Evolutionary conservation across 2,329 filamentous ascomycete genomes (phyloP).

Genomic region (Akanthomyces muscarius): DNA sequence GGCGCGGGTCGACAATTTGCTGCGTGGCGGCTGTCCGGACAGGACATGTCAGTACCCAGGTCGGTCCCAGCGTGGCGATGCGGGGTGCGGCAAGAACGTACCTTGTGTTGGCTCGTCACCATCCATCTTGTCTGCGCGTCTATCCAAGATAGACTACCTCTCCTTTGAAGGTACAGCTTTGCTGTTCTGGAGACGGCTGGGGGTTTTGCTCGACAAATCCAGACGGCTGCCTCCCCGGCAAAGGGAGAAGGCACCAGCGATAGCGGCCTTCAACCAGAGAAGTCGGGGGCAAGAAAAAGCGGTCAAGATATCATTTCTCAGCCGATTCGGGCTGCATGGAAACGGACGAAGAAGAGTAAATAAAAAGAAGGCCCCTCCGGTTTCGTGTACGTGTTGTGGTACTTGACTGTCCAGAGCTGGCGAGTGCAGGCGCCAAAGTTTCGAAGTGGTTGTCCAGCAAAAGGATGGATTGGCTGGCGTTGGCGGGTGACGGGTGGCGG

Average conservation of each 20-base stretch:
- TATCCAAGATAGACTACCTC: background rate
- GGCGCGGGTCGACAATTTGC: constrained; percentile 73
- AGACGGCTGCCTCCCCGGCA: constrained; percentile 4
- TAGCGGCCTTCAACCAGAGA: background rate
- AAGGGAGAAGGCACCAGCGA: constrained; percentile 6
- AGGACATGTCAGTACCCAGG: background rate
- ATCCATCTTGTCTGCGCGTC: constrained; percentile 34
- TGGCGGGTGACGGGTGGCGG: constrained; percentile 1
- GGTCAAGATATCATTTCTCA: background rate
- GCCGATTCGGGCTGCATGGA: background rate
- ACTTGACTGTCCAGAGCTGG: background rate
- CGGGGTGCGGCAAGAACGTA: constrained; percentile 20
- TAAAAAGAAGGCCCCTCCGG: background rate
- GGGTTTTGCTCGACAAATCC: background rate
- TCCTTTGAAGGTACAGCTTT: background rate
- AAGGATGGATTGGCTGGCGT: constrained; percentile 18
- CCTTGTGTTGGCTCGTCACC: constrained; percentile 43
- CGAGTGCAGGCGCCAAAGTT: background rate
- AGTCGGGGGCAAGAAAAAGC: background rate
- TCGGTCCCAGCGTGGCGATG: background rate
- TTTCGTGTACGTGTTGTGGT: background rate
- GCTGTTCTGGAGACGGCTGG: background rate
- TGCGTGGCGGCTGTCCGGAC: constrained; percentile 61
- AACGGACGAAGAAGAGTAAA: background rate
- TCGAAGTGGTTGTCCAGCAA: background rate